Conservation (phyloP, 2,329 filamentous ascomycete species). For the Aspergillus proliferans region DNA sequence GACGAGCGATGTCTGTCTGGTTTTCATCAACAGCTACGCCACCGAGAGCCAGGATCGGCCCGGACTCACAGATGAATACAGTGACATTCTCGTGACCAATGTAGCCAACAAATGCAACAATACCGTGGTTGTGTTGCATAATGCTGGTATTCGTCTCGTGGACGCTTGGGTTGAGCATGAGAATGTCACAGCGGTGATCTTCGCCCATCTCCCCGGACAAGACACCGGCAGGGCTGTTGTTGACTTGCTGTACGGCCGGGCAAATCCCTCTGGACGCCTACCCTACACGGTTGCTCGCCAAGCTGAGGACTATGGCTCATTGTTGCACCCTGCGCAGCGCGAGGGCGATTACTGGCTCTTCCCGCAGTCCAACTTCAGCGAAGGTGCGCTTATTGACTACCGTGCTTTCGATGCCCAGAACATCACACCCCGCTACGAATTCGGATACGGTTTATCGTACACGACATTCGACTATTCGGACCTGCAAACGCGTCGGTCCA, state of each 20-base stretch:
- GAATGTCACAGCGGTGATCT: constrained; percentile 60
- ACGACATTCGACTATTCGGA: constrained; percentile 17
- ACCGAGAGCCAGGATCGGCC: constrained; percentile 35
- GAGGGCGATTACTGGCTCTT: constrained; percentile 12
- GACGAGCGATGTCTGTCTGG: constrained; percentile 35
- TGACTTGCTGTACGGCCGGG: constrained; percentile 52
- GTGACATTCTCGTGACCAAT: constrained; percentile 51
- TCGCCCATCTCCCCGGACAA: constrained; percentile 60
- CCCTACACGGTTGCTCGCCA: constrained; percentile 57
- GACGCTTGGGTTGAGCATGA: constrained; percentile 53
- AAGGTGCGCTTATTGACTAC: constrained; percentile 51
- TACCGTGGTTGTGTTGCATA: constrained; percentile 61
- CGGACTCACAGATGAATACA: constrained; percentile 32
- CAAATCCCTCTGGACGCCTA: constrained; percentile 53
- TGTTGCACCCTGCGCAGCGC: constrained; percentile 11
- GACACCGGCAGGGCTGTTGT: constrained; percentile 54
- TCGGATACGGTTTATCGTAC: constrained; percentile 32
- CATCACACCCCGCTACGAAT: constrained; percentile 32
- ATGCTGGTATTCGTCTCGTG: constrained; percentile 55
- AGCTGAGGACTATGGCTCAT: constrained; percentile 49
- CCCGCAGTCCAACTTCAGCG: constrained; percentile 39
- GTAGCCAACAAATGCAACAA: constrained; percentile 56
- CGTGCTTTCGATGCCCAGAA: constrained; percentile 43
- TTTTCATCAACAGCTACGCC: constrained; percentile 53
- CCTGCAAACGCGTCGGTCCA: constrained; percentile 4